Evolutionary conservation across 768 basidiomycete species (phyloP), one percentile per base, ranked within the genome.

Genomic region (Trametes cingulata): DNA sequence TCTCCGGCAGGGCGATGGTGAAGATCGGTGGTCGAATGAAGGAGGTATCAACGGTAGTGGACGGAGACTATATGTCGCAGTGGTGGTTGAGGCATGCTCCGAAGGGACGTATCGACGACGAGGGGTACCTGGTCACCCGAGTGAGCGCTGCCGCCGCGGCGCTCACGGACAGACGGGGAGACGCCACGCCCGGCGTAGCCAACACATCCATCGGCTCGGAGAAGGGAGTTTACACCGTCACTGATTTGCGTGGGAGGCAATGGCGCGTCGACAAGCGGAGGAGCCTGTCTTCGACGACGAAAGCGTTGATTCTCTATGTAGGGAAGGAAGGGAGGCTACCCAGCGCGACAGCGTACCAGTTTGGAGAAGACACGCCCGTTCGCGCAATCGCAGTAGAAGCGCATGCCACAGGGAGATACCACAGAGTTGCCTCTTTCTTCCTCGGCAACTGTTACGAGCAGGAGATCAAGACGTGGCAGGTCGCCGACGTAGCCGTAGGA

Each of bases 11-110:
- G 9, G 52, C 41, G 41, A 27, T 48, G 41, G 41, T 58, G 14
- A 20, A 1, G 3, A 20, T 58, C 19, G 36, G 24, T 17, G 49
- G 29, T 1, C 1, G 12, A 33, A 36, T 19, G 41, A 20, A 51
- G 20, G 42, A 52, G 42, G 49, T 51, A 0, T 51, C 49, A 20
- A 39, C 27, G 6, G 50, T 58, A 6, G 35, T 58, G 15, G 57
- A 58, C 41, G 49, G 49, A n/a, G 33, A 22, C 12, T 50, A 58
- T 24, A 52, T 51, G 49, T 56, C 55, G 55, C 55, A 56, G 24
- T 56, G 55, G 55, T 56, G 47, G 46, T 19, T 56, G 40, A 43
- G 41, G 49, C 40, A 51, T 20, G 42, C 49, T 15, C 55, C 47
- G 17, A 37, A 46, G n/a, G 57, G 57, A n/a, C 25, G 19, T 27